Evolutionary conservation across 2,329 filamentous ascomycete genomes (phyloP).

Genomic region (Ophiostoma himal-ulmi): DNA sequence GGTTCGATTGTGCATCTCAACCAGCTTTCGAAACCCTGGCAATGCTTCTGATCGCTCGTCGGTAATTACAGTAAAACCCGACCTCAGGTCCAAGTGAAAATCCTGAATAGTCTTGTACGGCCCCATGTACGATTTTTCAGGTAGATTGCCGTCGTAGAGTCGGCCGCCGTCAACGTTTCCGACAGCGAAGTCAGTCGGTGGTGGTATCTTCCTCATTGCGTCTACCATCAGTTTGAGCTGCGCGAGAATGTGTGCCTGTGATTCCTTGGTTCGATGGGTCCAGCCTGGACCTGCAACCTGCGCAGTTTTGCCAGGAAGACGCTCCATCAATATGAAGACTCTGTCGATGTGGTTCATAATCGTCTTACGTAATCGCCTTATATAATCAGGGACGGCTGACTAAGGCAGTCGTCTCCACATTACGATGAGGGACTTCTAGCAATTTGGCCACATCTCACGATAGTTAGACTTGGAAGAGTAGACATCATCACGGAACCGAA

Average conservation of each 20-base stretch:
- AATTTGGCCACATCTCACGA: no score
- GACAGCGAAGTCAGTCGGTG: background rate
- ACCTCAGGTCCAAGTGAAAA: slow-evolving; percentile 2
- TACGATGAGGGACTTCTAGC: no score
- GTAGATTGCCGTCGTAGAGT: slow-evolving; percentile 30
- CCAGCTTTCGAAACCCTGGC: slow-evolving; percentile 5
- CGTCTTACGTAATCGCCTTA: no score
- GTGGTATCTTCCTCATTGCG: background rate
- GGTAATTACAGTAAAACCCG: background rate
- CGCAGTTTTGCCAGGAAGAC: slow-evolving; percentile 28
- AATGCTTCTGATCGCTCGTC: background rate
- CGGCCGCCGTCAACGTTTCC: slow-evolving; percentile 31
- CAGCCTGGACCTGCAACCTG: slow-evolving; percentile 24
- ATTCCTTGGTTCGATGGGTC: slow-evolving; percentile 11
- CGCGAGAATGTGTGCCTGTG: background rate
- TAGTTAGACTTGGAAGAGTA: no score
- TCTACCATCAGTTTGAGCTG: slow-evolving; percentile 8
- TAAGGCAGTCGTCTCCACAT: no score
- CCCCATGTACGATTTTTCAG: background rate
- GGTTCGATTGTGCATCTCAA: background rate
- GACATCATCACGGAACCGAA: no score
- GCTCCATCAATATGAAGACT: slow-evolving; percentile 44
- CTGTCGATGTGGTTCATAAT: no score
- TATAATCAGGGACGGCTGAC: no score
- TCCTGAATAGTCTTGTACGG: slow-evolving; percentile 3